Evolutionary conservation across 352 stramenopile species (phyloP), one percentile per base, ranked within the genome.

Genomic region (Globisporangium camurandrum): DNA sequence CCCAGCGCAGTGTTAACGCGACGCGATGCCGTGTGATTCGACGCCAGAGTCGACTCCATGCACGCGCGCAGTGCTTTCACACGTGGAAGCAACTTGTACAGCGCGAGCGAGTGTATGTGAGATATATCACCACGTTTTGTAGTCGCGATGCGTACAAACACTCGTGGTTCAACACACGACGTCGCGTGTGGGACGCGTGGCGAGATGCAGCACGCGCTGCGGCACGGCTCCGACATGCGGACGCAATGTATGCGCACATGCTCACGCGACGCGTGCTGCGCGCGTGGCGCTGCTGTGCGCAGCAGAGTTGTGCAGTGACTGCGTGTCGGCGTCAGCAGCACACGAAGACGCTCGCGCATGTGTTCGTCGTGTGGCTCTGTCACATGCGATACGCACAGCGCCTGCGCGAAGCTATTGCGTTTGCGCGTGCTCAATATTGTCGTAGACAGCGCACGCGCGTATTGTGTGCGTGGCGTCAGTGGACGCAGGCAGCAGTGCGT

Each of bases 181-280:
- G 56, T 14, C 56, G 67, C 38, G 27, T 33, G 1, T 77, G 67
- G 67, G 40, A 50, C 37, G 42, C 49, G 11, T 77, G 67, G 65
- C 39, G 20, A 8, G 33, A 20, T 17, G 48, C 49, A 11, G 30
- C 19, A 23, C n/a, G 6, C 3, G 23, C 22, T 19, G 19, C 3
- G 3, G 1, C n/a, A 14, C 38, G 16, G 9, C 27, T 19, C 1
- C 33, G 39, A 39, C 20, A 4, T 0, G n/a, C 22, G 6, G 6
- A 39, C 19, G 20, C 7, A n/a, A 8, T 46, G 37, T 27, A 37
- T 20, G 24, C 24, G 31, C 3, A 5, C 26, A 28, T 16, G 1
- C 16, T 59, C 20, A 47, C 28, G 8, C 20, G 27, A 1, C 46
- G 36, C 4, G 33, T 24, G 16, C 14, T 62, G 17, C 11, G 11